Evolutionary conservation across 2,329 filamentous ascomycete genomes (phyloP), one percentile per base, ranked within the genome.

Genomic region (Fusarium papillatum): DNA sequence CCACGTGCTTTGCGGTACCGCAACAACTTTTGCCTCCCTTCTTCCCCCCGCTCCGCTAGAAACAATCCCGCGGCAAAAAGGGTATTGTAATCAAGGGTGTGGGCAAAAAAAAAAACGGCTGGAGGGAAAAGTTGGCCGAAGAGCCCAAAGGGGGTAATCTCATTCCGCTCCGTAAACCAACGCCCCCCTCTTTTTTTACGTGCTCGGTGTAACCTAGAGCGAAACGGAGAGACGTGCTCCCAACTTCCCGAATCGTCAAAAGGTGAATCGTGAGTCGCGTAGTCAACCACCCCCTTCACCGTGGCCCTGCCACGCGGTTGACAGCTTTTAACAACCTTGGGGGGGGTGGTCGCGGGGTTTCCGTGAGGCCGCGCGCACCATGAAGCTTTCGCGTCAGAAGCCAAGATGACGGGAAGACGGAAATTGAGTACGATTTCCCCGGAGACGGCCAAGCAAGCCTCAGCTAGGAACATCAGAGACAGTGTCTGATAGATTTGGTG

Each of bases 1-100:
- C 73, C 73, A 75, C 73, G 73, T 73, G 73, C 73, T 70, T 70
- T 70, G 60, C 48, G 68, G 50, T 75, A 34, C 68, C 72, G 62
- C 67, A 59, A 53, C 8, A 14, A 59, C 16, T n/a, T 53, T 53
- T 24, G 17, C 48, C 26, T 53, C 48, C 48, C 17, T 53, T 53
- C 16, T 10, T 26, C 48, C 31, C 48, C 48, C 17, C 16, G 10
- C 48, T 16, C 24, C 48, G 48, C 48, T 29, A 17, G 24, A 50
- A 17, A 36, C 11, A 26, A 55, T 31, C 50, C 50, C 50, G 26
- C 50, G 50, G 50, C 50, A 55, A 55, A 34, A 55, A 55, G 50
- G 50, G 50, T 53, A 19, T n/a, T 19, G 50, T 53, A 19, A 29
- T 19, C 48, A 29, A 53, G 50, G 50, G 50, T 13, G 50, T 55